Evolutionary conservation across 2,329 filamentous ascomycete genomes (phyloP), one percentile per base, ranked within the genome.

Genomic region (Arthrobotrys pseudoclavata): DNA sequence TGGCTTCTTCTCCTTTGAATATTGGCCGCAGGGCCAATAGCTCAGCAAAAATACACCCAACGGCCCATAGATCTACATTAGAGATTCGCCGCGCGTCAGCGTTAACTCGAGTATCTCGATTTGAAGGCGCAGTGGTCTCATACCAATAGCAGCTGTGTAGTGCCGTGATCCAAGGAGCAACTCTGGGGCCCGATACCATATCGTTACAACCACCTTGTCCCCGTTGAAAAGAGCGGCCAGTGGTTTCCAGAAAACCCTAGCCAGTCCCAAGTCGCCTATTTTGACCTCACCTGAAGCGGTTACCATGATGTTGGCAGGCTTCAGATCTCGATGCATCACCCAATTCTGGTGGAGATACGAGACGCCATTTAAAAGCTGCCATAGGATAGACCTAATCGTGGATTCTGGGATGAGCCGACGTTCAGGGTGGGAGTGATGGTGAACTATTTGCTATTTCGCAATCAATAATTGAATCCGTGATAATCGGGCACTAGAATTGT

Each of bases 241-340:
- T 0, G 96, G 96, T 83, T 98, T 97, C 85, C 96, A 91, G 84
- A 98, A 98, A 1, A 97, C 87, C 18, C 96, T 90, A 6, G 96
- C 96, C 1, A 99, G 88, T 1, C 96, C 96, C 47, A 99, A 86
- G 84, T 99, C 96, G 47, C 96, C 96, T 80, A 99, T 97, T 83
- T 96, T 96, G 80, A 99, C 94, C 79, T 93, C 92, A 10, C 96
- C 96, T 4, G 86, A 86, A 5, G 92, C 96, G 0, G 94, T 98
- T 57, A 99, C 95, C 91, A 99, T 97, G 85, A 99, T 99, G 83
- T 99, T 99, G 80, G 96, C 96, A 2, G 96, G 96, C 83, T 99
- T 99, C 63, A 99, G 87, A 84, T 99, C 96, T 53, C 96, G 92
- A 84, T 99, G 96, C 76, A 99, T 88, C 42, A 99, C 93, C 96